These are phyloP conservation scores for Syzygium grande DNA, from an alignment of 345 rosid species.

Conservation along the genomic window DNA sequence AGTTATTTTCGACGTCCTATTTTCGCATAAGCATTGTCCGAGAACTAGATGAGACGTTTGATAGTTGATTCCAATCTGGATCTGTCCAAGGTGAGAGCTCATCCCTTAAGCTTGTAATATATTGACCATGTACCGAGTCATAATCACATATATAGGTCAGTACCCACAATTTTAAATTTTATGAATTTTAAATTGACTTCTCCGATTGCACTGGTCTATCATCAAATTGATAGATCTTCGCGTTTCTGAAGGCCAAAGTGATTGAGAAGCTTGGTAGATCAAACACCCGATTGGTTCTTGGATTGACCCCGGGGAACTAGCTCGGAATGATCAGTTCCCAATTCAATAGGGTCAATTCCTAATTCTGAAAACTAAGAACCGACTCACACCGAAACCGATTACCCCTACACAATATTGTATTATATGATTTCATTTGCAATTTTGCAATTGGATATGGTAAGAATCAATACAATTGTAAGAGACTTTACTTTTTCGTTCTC, in stretches of 20 bases:
- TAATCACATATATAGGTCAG: not conserved
- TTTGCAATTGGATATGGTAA: not conserved
- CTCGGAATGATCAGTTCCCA: not conserved
- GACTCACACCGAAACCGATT: not conserved
- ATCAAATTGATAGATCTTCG: not conserved
- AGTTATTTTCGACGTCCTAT: not conserved
- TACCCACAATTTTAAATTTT: not conserved
- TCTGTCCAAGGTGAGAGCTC: slow-evolving; percentile 73
- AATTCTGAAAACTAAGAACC: not conserved
- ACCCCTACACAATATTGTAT: not conserved
- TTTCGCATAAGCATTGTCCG: slow-evolving; percentile 70
- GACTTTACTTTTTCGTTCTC: not conserved
- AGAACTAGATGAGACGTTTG: slow-evolving; percentile 81
- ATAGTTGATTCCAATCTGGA: slow-evolving; percentile 41
- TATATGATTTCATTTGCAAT: not conserved
- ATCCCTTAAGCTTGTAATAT: slow-evolving; percentile 85
- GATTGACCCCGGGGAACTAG: too few species aligned
- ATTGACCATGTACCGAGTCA: slow-evolving; percentile 20
- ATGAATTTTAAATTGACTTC: not conserved
- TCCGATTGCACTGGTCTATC: not conserved
- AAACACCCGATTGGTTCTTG: not conserved
- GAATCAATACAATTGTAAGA: not conserved
- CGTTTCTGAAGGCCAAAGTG: not conserved
- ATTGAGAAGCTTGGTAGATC: not conserved
- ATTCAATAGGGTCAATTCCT: not conserved